Percentiles rank a stretch among this genome's conserved stretches.
These are phyloP conservation scores for Paxillus ammoniavirescens DNA, from an alignment of 768 basidiomycete genomes.

Conservation along the genomic window DNA sequence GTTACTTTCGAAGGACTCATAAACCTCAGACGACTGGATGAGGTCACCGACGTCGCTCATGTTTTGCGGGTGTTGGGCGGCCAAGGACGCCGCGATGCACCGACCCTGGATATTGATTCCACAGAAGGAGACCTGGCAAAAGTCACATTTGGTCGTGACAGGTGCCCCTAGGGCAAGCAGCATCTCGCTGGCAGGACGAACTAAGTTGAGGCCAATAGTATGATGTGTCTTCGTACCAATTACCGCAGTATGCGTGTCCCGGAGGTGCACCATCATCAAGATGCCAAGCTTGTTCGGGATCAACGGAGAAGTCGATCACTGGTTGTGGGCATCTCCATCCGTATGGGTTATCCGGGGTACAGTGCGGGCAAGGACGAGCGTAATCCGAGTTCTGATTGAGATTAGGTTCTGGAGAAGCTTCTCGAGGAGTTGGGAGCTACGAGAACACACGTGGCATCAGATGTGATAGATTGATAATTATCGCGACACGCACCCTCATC, in stretches of 20 bases:
- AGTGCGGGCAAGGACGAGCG: slow-evolving; percentile 81
- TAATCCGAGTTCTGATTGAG: slow-evolving; percentile 62
- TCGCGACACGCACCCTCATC: slow-evolving; percentile 54
- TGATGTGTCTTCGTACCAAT: slow-evolving; percentile 55
- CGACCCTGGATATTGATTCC: slow-evolving; percentile 76
- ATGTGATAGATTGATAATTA: not conserved
- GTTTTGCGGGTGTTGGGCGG: slow-evolving; percentile 65
- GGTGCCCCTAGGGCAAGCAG: slow-evolving; percentile 72
- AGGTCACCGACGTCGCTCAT: slow-evolving; percentile 70
- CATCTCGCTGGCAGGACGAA: slow-evolving; percentile 53
- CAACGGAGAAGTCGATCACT: slow-evolving; percentile 65
- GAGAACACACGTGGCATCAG: not conserved
- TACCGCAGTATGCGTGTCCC: slow-evolving; percentile 78
- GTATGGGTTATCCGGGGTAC: slow-evolving; percentile 62
- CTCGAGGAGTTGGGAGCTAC: slow-evolving; percentile 74
- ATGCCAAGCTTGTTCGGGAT: slow-evolving; percentile 74
- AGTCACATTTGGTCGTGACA: slow-evolving; percentile 77
- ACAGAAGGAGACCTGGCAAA: slow-evolving; percentile 81
- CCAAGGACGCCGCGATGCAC: slow-evolving; percentile 59
- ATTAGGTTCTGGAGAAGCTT: slow-evolving; percentile 74
- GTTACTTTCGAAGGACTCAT: slow-evolving; percentile 79
- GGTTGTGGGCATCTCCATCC: slow-evolving; percentile 85
- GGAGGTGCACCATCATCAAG: slow-evolving; percentile 76
- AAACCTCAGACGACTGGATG: slow-evolving; percentile 71
- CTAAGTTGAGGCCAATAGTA: not conserved